Evolutionary conservation across 2,329 filamentous ascomycete genomes (phyloP).

Genomic region (Didymella arachidicola): DNA sequence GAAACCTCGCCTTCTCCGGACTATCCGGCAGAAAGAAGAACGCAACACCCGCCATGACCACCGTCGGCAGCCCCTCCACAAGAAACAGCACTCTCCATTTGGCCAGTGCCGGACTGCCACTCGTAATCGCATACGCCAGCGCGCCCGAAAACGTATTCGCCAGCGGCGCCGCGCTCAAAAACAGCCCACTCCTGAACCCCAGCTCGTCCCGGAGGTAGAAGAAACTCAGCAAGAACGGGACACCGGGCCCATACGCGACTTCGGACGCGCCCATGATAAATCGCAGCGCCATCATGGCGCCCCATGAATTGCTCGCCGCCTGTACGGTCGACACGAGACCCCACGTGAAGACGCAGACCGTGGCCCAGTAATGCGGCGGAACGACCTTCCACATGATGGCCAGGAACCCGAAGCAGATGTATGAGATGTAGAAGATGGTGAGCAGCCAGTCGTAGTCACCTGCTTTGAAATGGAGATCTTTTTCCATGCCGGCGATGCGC

Average conservation of each 20-base stretch:
- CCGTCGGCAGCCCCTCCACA: constrained; percentile 55
- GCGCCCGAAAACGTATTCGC: constrained; percentile 82
- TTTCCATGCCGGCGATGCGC: constrained; percentile 51
- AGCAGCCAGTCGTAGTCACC: constrained; percentile 47
- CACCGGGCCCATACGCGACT: constrained; percentile 54
- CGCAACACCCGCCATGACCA: constrained; percentile 52
- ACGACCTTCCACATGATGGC: constrained; percentile 50
- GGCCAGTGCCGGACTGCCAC: constrained; percentile 62
- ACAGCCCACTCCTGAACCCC: constrained; percentile 64
- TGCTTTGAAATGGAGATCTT: constrained; percentile 40
- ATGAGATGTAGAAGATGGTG: constrained; percentile 51
- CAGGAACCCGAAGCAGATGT: constrained; percentile 49
- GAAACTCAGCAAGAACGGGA: constrained; percentile 62
- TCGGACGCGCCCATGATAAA: constrained; percentile 54
- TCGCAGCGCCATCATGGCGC: constrained; percentile 45
- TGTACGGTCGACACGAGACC: constrained; percentile 46
- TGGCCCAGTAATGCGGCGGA: constrained; percentile 49
- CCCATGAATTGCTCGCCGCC: constrained; percentile 41
- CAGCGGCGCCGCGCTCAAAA: constrained; percentile 65
- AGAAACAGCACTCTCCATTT: constrained; percentile 69
- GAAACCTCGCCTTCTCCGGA: constrained; percentile 53
- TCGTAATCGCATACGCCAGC: constrained; percentile 63
- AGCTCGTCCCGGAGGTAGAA: constrained; percentile 67
- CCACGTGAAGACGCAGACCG: constrained; percentile 48
- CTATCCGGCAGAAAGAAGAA: constrained; percentile 57